phyloP scores from a whole-genome alignment of 352 stramenopile species.

The Halophytophthora polymorphica region DNA sequence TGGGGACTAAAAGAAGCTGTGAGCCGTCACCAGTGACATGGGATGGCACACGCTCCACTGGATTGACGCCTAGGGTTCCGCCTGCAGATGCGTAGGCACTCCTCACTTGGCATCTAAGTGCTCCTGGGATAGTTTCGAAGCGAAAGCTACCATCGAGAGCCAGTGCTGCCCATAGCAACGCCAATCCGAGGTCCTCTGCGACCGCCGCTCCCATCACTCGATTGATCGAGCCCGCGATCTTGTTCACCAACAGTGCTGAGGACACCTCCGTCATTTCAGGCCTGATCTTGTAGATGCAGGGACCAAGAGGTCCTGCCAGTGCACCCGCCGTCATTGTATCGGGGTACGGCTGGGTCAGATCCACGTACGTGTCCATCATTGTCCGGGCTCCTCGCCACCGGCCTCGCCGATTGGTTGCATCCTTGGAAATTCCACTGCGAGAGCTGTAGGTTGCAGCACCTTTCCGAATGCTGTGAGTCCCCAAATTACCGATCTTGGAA shows the following conservation, averaged over 20 bases:
- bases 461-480: not conserved
- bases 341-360: not conserved
- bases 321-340: not conserved
- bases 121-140: not conserved
- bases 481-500: not conserved
- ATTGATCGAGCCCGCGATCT: not conserved
- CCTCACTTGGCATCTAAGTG: not conserved
- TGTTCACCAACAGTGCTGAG: not conserved
- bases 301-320: not conserved
- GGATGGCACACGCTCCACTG: not conserved
- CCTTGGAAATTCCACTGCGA: not conserved
- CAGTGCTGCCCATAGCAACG: no score
- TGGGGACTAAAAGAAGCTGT: no score
- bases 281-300: not conserved
- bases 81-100: not conserved
- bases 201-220: no score
- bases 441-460: not conserved
- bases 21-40: not conserved
- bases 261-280: not conserved
- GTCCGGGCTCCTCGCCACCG: not conserved
- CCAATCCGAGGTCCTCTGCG: no score
- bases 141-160: not conserved
- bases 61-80: not conserved
- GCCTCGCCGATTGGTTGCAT: not conserved
- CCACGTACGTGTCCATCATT: not conserved